Conservation (phyloP, 805 yeast genomes). For the Saccharomycopsis oosterbeekiorum region DNA sequence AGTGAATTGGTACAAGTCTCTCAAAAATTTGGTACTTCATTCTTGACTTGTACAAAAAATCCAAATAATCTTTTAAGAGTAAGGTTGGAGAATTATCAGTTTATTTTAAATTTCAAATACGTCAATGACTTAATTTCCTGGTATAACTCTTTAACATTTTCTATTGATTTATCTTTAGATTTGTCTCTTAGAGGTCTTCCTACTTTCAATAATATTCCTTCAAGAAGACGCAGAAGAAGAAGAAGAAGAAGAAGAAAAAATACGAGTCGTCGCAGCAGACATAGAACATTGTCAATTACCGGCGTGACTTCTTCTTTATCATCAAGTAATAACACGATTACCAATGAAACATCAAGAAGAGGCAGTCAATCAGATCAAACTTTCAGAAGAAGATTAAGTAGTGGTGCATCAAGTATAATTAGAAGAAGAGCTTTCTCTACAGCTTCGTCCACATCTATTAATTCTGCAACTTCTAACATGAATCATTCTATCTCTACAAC, state of each 20-base stretch:
- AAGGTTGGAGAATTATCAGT: constrained; percentile 16
- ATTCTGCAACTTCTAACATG: neutral
- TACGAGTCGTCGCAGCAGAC: neutral
- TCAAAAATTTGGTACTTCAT: neutral
- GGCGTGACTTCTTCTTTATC: neutral
- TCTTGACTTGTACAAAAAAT: neutral
- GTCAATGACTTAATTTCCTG: constrained; percentile 13
- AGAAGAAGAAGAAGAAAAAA: constrained; percentile 69
- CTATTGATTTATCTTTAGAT: constrained; percentile 75
- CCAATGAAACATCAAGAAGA: constrained; percentile 14
- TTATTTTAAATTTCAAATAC: constrained; percentile 15
- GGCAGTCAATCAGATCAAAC: constrained; percentile 2
- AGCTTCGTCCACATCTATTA: neutral
- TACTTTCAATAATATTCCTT: constrained; percentile 56
- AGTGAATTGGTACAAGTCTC: constrained; percentile 6
- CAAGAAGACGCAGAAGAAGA: constrained; percentile 65
- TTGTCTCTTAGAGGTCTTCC: constrained; percentile 65
- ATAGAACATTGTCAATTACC: constrained; percentile 2
- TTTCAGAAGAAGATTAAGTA: neutral
- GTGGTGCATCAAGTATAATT: neutral
- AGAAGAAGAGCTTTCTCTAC: neutral
- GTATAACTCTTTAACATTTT: constrained; percentile 57
- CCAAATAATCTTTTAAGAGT: constrained; percentile 8
- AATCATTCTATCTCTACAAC: neutral
- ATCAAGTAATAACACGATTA: constrained; percentile 1